Conservation (phyloP, 2,329 filamentous ascomycete species). For the Exserohilum rostratum region DNA sequence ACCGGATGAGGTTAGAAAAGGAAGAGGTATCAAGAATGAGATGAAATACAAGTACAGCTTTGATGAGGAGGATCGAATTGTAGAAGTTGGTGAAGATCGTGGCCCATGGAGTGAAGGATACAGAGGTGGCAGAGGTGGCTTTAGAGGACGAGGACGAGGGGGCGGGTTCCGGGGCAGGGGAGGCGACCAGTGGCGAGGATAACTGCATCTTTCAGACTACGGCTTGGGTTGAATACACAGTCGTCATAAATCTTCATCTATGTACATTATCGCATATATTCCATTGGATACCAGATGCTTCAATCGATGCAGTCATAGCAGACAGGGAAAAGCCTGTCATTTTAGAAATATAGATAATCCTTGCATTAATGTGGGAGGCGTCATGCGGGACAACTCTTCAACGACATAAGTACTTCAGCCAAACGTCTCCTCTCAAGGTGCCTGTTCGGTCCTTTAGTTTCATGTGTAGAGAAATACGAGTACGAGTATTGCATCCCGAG, state of each 20-base stretch:
- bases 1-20: constrained; percentile 37
- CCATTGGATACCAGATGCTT: background rate
- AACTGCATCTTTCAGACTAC: background rate
- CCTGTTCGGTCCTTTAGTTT: background rate
- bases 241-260: background rate
- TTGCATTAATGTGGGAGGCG: too few relatives aligned
- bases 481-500: background rate
- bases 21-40: constrained; percentile 35
- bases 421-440: too few relatives aligned
- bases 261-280: background rate
- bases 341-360: constrained; percentile 53
- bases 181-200: constrained; percentile 9
- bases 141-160: constrained; percentile 6
- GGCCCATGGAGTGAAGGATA: constrained; percentile 37
- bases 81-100: constrained; percentile 49
- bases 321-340: constrained; percentile 51
- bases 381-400: too few relatives aligned
- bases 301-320: background rate
- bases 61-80: constrained; percentile 52
- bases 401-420: background rate
- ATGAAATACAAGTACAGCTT: constrained; percentile 51
- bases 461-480: background rate
- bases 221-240: background rate
- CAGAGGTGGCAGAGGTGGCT: constrained; percentile 15
- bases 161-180: constrained; percentile 7